Conservation (phyloP, 257 asterid genomes). For the Schizonepeta tenuifolia region DNA sequence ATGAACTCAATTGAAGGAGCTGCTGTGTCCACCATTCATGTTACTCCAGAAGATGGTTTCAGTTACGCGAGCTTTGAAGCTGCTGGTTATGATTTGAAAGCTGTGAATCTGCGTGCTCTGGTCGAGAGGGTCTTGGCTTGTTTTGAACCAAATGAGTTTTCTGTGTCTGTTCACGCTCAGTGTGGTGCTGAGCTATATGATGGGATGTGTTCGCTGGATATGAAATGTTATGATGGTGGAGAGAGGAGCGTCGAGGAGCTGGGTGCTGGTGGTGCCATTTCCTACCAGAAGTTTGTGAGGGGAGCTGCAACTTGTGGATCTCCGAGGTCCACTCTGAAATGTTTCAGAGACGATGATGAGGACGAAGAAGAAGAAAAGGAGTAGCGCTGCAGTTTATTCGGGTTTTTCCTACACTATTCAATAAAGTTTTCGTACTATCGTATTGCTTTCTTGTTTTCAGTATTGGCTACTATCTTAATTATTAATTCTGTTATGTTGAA, state of each 20-base stretch:
- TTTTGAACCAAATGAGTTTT: slow-evolving; percentile 65
- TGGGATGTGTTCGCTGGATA: slow-evolving; percentile 36
- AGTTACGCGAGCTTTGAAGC: slow-evolving; percentile 91
- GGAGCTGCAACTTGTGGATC: slow-evolving; percentile 54
- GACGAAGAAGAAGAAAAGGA: slow-evolving; percentile 73
- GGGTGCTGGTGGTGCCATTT: slow-evolving; percentile 61
- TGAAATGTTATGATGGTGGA: slow-evolving; percentile 51
- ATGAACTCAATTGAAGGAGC: slow-evolving; percentile 80
- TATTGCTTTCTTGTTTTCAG: neutral
- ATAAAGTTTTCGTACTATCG: neutral
- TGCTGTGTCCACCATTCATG: slow-evolving; percentile 77
- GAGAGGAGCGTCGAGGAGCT: slow-evolving; percentile 58
- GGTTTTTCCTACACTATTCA: neutral
- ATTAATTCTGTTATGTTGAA: neutral
- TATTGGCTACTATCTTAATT: no score
- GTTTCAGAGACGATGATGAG: slow-evolving; percentile 59
- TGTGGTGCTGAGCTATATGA: slow-evolving; percentile 44
- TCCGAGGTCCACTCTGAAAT: slow-evolving; percentile 75
- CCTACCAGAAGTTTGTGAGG: slow-evolving; percentile 68
- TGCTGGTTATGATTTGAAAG: slow-evolving; percentile 65
- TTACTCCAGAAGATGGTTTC: slow-evolving; percentile 88
- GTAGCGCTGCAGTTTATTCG: slow-evolving; percentile 42
- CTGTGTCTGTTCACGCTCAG: slow-evolving; percentile 62
- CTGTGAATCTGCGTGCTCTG: slow-evolving; percentile 43
- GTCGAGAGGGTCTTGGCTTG: slow-evolving; percentile 71